phyloP scores from a whole-genome alignment of 2,329 filamentous ascomycete genomes.

The Stagonosporopsis cucurbitacearum region DNA sequence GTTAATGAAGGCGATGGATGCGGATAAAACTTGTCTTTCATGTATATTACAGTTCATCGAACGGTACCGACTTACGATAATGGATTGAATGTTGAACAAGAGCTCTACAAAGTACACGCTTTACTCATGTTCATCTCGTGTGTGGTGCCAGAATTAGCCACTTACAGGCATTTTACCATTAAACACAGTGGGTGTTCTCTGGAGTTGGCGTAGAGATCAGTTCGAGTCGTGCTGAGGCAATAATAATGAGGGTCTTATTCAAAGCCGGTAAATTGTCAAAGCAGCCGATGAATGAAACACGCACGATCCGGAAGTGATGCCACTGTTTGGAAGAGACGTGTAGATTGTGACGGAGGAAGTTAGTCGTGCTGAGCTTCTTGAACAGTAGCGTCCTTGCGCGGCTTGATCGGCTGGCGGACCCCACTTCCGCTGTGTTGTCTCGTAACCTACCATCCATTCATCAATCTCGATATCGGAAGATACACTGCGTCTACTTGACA shows the following conservation, averaged over 20 bases:
- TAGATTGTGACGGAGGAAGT: neutral
- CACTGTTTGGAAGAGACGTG: neutral
- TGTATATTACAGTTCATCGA: neutral
- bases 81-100: neutral
- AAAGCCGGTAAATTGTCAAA: too few relatives aligned
- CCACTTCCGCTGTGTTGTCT: neutral
- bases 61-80: neutral
- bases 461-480: neutral
- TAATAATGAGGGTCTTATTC: too few relatives aligned
- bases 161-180: neutral
- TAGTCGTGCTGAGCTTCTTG: neutral
- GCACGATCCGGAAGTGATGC: too few relatives aligned
- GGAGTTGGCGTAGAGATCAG: too few relatives aligned
- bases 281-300: too few relatives aligned
- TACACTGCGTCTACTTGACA: neutral
- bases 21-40: neutral
- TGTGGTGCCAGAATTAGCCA: neutral
- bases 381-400: neutral
- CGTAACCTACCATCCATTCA: neutral
- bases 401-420: neutral
- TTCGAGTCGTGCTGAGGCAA: too few relatives aligned
- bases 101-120: neutral
- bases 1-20: neutral
- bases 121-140: neutral
- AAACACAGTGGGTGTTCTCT: too few relatives aligned